Percentiles rank a stretch among this genome's conserved stretches.
These are phyloP conservation scores for Tolypocladium ophioglossoides DNA, from an alignment of 2,329 filamentous ascomycete genomes.

Conservation along the genomic window DNA sequence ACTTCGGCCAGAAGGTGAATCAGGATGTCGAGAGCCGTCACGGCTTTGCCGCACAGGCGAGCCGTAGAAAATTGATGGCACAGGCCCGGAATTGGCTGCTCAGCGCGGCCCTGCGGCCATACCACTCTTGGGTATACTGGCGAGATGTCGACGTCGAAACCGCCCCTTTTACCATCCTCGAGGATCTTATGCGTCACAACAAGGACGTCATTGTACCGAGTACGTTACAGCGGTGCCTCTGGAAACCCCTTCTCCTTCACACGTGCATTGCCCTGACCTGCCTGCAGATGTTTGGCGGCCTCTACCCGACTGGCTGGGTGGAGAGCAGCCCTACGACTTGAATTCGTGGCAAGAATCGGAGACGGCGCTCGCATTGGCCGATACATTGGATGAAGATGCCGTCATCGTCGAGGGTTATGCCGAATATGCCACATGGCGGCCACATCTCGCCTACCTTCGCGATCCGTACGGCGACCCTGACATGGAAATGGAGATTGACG, in stretches of 20 bases:
- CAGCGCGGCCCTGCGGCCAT: conserved; percentile 83
- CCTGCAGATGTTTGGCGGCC: conserved; percentile 88
- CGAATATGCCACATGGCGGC: conserved; percentile 96
- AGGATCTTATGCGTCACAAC: conserved; percentile 97
- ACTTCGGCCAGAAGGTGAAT: conserved; percentile 95
- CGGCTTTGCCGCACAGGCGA: conserved; percentile 92
- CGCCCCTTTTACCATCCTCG: conserved; percentile 89
- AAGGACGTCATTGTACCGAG: conserved; percentile 98
- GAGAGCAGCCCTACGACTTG: conserved; percentile 94
- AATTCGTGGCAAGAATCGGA: conserved; percentile 99
- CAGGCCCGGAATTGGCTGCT: conserved; percentile 95
- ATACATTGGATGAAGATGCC: conserved; percentile 92
- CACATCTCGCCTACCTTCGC: conserved; percentile 89
- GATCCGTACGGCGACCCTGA: conserved; percentile 97
- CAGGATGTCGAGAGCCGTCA: conserved; percentile 97
- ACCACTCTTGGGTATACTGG: conserved; percentile 99
- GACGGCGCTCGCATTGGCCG: conserved; percentile 83
- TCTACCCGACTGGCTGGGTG: conserved; percentile 96
- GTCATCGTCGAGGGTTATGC: conserved; percentile 98
- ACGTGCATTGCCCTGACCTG: conserved; percentile 11
- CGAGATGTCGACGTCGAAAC: conserved; percentile 97
- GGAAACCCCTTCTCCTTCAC: not conserved
- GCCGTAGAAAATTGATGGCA: conserved; percentile 91
- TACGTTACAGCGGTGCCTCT: conserved; percentile 37
- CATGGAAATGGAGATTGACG: conserved; percentile 99